Conservation (phyloP, 2,329 filamentous ascomycete species). For the Monosporascus sp. region DNA sequence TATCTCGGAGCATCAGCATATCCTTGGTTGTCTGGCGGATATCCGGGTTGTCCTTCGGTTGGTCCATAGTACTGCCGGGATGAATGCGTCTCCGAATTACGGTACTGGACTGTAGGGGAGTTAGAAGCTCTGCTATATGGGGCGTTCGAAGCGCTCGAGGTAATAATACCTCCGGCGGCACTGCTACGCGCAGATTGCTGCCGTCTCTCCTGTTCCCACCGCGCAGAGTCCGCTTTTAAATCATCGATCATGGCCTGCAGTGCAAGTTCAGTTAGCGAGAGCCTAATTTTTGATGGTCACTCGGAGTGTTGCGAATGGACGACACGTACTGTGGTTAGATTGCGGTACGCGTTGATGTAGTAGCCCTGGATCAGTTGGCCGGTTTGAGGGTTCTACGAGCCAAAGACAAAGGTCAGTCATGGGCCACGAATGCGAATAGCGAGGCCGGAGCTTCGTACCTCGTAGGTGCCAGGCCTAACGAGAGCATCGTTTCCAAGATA, state of each 20-base stretch:
- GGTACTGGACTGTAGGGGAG: constrained; percentile 53
- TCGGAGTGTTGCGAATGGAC: not conserved
- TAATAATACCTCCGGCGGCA: constrained; percentile 52
- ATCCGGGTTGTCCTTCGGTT: constrained; percentile 28
- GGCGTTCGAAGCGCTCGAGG: constrained; percentile 45
- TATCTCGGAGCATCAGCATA: constrained; percentile 43
- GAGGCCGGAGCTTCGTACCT: constrained; percentile 43
- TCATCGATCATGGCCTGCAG: constrained; percentile 59
- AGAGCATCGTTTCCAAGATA: constrained; percentile 79
- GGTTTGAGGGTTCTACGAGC: constrained; percentile 45
- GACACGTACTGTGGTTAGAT: constrained; percentile 65
- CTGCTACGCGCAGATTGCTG: constrained; percentile 48
- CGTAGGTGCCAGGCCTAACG: constrained; percentile 68
- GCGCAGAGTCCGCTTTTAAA: constrained; percentile 55
- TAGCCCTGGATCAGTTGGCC: constrained; percentile 64
- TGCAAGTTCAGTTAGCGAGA: constrained; percentile 12
- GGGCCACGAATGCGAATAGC: constrained; percentile 7
- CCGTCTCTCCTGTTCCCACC: constrained; percentile 56
- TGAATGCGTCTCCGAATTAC: constrained; percentile 46
- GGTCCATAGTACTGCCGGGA: constrained; percentile 44
- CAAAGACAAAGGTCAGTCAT: constrained; percentile 11
- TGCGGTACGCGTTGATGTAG: constrained; percentile 74
- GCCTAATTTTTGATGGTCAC: not conserved
- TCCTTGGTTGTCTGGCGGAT: constrained; percentile 26
- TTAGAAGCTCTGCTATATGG: constrained; percentile 51